Evolutionary conservation across 2,329 filamentous ascomycete species (phyloP).

Genomic region (Apiospora aurea): DNA sequence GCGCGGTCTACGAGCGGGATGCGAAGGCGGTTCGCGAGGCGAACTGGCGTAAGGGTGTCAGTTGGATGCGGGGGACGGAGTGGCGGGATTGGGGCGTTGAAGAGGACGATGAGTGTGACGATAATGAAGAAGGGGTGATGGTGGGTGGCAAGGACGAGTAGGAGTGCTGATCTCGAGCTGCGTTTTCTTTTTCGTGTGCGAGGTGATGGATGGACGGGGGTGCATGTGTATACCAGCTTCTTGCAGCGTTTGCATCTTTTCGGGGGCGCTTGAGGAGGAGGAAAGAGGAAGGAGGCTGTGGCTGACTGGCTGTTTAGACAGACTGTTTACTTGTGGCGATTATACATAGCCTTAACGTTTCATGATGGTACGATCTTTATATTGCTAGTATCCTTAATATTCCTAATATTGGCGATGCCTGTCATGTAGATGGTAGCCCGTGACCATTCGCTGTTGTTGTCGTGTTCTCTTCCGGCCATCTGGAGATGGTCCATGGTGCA

Average conservation of each 20-base stretch:
- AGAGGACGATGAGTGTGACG: constrained; percentile 54
- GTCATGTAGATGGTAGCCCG: neutral
- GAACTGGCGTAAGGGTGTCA: constrained; percentile 73
- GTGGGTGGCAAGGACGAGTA: neutral
- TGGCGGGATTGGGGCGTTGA: constrained; percentile 71
- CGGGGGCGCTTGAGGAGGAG: neutral
- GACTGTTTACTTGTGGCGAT: neutral
- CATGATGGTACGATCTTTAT: neutral
- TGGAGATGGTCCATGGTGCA: too few relatives aligned
- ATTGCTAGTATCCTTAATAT: neutral
- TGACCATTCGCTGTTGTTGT: too few relatives aligned
- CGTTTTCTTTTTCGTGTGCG: neutral
- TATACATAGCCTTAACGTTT: neutral
- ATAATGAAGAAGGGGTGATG: neutral
- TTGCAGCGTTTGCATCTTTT: neutral
- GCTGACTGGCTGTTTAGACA: neutral
- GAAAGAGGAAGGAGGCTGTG: too few relatives aligned
- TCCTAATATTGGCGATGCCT: neutral
- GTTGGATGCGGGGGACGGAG: constrained; percentile 77
- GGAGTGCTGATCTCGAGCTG: neutral
- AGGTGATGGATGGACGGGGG: neutral
- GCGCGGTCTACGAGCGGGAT: constrained; percentile 77
- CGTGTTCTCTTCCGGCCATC: too few relatives aligned
- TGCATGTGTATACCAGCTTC: neutral
- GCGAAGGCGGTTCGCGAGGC: constrained; percentile 72